A percentile compares a stretch with the other conserved stretches of the same genome.
phyloP scores from a whole-genome alignment of 2,329 filamentous ascomycete genomes.

The Sporothrix globosa region DNA sequence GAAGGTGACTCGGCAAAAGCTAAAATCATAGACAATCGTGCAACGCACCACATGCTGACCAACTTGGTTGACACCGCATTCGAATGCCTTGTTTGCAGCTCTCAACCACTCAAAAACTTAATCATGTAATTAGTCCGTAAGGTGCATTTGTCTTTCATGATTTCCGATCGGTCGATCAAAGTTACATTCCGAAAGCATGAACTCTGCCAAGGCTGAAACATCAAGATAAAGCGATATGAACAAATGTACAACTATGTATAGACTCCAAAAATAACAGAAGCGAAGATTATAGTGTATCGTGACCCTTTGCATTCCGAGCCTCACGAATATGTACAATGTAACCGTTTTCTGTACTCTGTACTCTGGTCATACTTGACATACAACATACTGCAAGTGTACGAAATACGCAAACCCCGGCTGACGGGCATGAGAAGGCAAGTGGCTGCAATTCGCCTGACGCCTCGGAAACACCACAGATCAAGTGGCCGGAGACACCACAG shows the following conservation, averaged over 20 bases:
- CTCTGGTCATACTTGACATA: neutral
- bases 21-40: neutral
- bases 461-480: neutral
- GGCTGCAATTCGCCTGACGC: neutral
- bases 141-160: neutral
- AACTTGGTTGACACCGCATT: neutral
- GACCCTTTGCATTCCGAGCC: no score
- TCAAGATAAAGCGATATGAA: neutral
- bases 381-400: neutral
- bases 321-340: no score
- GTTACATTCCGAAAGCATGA: conserved; percentile 14
- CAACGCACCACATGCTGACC: neutral
- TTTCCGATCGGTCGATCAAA: neutral
- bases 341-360: neutral
- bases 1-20: neutral
- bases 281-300: neutral
- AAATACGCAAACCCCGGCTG: neutral
- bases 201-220: no score
- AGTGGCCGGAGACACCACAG: no score
- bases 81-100: neutral
- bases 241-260: neutral
- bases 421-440: neutral
- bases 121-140: neutral
- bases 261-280: neutral
- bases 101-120: neutral